Evolutionary conservation across 1,139 yeast genomes (phyloP).

Genomic region (Candida dubliniensis): DNA sequence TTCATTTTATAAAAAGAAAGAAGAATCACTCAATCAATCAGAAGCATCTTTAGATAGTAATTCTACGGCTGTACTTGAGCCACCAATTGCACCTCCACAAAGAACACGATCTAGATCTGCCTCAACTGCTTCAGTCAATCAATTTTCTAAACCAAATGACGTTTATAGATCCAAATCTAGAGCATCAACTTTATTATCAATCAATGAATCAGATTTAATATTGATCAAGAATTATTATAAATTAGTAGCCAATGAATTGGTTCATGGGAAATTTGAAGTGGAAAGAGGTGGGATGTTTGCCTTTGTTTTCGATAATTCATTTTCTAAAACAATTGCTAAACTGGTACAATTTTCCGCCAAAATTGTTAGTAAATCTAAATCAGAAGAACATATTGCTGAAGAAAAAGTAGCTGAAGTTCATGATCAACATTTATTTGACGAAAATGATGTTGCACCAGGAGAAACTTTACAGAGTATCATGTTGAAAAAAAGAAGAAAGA

Average conservation of each 20-base stretch:
- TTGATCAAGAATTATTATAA: constrained; percentile 46
- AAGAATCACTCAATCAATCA: constrained; percentile 16
- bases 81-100: constrained; percentile 7
- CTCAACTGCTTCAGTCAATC: constrained; percentile 41
- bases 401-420: constrained; percentile 8
- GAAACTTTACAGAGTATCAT: constrained; percentile 72
- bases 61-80: background rate
- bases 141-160: constrained; percentile 35
- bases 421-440: constrained; percentile 13
- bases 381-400: constrained; percentile 6
- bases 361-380: constrained; percentile 23
- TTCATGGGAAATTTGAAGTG: constrained; percentile 62
- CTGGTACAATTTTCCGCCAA: constrained; percentile 69
- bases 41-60: constrained; percentile 1
- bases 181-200: constrained; percentile 33
- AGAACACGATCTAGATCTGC: constrained; percentile 28
- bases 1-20: constrained; percentile 54
- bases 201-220: constrained; percentile 39
- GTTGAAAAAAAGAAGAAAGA: constrained; percentile 72
- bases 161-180: constrained; percentile 37
- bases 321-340: constrained; percentile 82
- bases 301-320: constrained; percentile 88
- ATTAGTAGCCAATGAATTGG: constrained; percentile 55
- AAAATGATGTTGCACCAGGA: constrained; percentile 27
- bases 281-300: constrained; percentile 70